Evolutionary conservation across 2,329 filamentous ascomycete species (phyloP).

Genomic region (Claviceps capensis): DNA sequence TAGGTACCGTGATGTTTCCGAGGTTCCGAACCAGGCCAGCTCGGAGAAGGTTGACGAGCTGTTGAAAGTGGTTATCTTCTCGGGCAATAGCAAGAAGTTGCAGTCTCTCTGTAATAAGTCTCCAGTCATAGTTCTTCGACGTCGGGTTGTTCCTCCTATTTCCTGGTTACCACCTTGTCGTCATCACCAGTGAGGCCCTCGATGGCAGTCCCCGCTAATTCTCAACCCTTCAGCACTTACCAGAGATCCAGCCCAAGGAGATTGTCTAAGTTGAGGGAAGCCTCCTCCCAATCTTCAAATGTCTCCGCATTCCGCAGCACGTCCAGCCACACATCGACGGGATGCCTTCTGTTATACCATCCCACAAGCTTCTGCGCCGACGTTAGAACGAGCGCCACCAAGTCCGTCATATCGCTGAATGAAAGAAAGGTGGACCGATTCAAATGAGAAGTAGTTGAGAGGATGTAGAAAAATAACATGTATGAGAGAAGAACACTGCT

Average conservation of each 20-base stretch:
- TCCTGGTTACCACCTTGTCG: neutral
- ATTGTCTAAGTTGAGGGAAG: conserved; percentile 72
- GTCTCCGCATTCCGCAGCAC: conserved; percentile 50
- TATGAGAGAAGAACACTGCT: neutral
- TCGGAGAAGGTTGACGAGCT: conserved; percentile 65
- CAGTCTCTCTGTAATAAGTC: conserved; percentile 66
- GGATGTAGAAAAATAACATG: neutral
- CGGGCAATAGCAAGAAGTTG: conserved; percentile 56
- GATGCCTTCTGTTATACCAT: conserved; percentile 54
- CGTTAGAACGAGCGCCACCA: conserved; percentile 10
- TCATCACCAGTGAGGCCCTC: neutral
- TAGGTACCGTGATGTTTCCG: conserved; percentile 76
- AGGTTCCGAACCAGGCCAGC: conserved; percentile 72
- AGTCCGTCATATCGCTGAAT: conserved; percentile 9
- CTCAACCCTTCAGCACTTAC: conserved; percentile 27
- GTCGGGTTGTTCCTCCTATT: conserved; percentile 66
- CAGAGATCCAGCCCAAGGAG: conserved; percentile 69
- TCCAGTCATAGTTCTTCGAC: conserved; percentile 74
- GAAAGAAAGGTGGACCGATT: neutral
- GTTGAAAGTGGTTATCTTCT: conserved; percentile 57
- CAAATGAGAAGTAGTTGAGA: conserved; percentile 1
- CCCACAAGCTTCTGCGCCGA: conserved; percentile 46
- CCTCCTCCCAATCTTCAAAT: conserved; percentile 78
- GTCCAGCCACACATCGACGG: conserved; percentile 51
- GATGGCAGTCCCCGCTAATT: no score